phyloP scores from a whole-genome alignment of 805 yeast species.

The Myxozyma kluyveri region DNA sequence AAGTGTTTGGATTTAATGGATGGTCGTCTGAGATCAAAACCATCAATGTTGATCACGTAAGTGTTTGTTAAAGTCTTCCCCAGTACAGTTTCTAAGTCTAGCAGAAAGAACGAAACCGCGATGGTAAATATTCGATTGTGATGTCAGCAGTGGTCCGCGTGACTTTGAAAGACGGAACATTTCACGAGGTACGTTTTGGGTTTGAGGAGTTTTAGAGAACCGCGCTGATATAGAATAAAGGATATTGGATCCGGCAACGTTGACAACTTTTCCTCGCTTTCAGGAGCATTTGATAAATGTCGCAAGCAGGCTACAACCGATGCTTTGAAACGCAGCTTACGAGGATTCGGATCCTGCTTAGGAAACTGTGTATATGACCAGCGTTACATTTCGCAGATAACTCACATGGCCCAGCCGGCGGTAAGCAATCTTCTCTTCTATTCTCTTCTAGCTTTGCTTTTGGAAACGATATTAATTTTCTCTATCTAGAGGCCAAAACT shows the following conservation, averaged over 20 bases:
- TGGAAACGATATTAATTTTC: background rate
- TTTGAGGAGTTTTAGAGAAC: no score
- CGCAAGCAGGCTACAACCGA: slow-evolving; percentile 84
- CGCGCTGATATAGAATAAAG: no score
- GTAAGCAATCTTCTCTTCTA: slow-evolving; percentile 17
- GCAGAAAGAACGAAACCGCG: slow-evolving; percentile 12
- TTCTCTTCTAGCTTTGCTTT: no score
- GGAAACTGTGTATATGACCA: slow-evolving; percentile 49
- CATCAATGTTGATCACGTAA: slow-evolving; percentile 56
- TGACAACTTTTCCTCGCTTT: slow-evolving; percentile 51
- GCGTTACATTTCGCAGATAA: slow-evolving; percentile 32
- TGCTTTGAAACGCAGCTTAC: slow-evolving; percentile 72
- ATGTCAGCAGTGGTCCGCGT: slow-evolving; percentile 54
- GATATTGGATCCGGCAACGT: slow-evolving; percentile 73
- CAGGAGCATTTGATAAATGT: slow-evolving; percentile 74
- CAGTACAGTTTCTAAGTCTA: background rate
- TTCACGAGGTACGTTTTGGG: slow-evolving; percentile 47
- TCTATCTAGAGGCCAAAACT: slow-evolving; percentile 8
- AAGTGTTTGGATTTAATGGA: slow-evolving; percentile 74
- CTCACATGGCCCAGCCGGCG: slow-evolving; percentile 21
- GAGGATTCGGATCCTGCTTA: slow-evolving; percentile 74
- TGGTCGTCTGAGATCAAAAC: slow-evolving; percentile 66
- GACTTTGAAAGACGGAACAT: slow-evolving; percentile 75
- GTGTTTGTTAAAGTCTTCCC: slow-evolving; percentile 29
- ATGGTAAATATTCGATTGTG: slow-evolving; percentile 22